Evolutionary conservation across 2,329 filamentous ascomycete genomes (phyloP).

Genomic region (Ascochyta rabiei): DNA sequence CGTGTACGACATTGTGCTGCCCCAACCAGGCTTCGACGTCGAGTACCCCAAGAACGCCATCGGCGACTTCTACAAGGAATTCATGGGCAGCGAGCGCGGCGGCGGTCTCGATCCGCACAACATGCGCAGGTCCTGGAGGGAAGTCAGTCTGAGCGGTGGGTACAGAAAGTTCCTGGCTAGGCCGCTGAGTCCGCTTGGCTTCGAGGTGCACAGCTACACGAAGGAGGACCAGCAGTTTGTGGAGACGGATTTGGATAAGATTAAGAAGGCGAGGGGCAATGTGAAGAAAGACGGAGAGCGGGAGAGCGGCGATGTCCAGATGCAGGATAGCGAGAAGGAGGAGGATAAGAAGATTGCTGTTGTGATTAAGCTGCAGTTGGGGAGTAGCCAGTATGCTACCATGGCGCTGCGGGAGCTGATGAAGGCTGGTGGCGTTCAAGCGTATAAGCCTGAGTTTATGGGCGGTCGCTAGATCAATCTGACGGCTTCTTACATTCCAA

Average conservation of each 20-base stretch:
- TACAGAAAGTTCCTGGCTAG: constrained; percentile 85
- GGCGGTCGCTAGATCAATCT: constrained; percentile 47
- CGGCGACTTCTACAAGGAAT: constrained; percentile 80
- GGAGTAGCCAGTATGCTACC: constrained; percentile 82
- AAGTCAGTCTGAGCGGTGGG: constrained; percentile 84
- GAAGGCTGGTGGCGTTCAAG: constrained; percentile 66
- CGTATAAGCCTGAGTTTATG: constrained; percentile 68
- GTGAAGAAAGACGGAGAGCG: constrained; percentile 59
- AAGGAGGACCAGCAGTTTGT: constrained; percentile 83
- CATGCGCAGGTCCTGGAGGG: constrained; percentile 85
- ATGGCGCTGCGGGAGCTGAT: constrained; percentile 82
- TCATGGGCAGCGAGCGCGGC: constrained; percentile 82
- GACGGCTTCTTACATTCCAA: no score
- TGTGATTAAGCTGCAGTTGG: constrained; percentile 75
- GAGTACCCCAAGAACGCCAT: constrained; percentile 84
- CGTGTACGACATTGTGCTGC: constrained; percentile 88
- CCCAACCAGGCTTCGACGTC: constrained; percentile 90
- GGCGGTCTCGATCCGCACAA: constrained; percentile 80
- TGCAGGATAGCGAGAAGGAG: constrained; percentile 32
- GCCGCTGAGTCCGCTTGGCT: constrained; percentile 67
- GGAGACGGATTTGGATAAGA: constrained; percentile 79
- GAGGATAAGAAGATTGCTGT: constrained; percentile 65
- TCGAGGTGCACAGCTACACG: constrained; percentile 72
- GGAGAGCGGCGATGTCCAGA: constrained; percentile 23
- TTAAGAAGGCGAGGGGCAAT: constrained; percentile 55